Evolutionary conservation across 2,329 filamentous ascomycete species (phyloP).

Genomic region (Phyllosticta ampelicida): DNA sequence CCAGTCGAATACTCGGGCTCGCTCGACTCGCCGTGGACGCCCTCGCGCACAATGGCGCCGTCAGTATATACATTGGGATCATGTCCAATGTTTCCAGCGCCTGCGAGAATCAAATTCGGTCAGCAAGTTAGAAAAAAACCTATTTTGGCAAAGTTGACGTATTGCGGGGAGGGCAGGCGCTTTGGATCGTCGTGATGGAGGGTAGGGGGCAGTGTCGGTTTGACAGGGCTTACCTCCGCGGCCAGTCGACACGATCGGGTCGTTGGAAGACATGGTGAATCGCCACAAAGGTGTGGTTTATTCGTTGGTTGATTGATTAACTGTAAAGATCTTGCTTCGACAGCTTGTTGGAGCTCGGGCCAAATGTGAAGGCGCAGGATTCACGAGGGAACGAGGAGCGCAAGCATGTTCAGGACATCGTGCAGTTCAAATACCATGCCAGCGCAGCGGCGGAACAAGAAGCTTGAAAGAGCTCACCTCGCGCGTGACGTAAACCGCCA

Average conservation of each 20-base stretch:
- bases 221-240: conserved; percentile 35
- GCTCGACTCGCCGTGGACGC: conserved; percentile 17
- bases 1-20: conserved; percentile 20
- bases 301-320: not conserved
- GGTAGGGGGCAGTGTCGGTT: not conserved
- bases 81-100: conserved; percentile 42
- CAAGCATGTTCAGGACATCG: not conserved
- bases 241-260: conserved; percentile 38
- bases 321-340: not conserved
- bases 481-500: not conserved
- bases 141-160: not conserved
- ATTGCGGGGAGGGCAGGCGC: not conserved
- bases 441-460: not conserved
- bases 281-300: not conserved
- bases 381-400: not conserved
- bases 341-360: not conserved
- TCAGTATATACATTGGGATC: conserved; percentile 31
- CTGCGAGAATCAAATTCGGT: too few species aligned
- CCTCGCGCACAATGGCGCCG: conserved; percentile 27
- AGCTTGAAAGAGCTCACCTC: not conserved
- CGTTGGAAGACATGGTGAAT: conserved; percentile 2
- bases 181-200: not conserved
- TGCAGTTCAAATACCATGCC: not conserved
- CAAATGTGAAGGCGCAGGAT: not conserved
- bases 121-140: too few species aligned